A percentile compares a stretch with the other conserved stretches of the same genome.
Evolutionary conservation across 148 eudicot species (phyloP).

Genomic region (Pharnaceum exiguum): DNA sequence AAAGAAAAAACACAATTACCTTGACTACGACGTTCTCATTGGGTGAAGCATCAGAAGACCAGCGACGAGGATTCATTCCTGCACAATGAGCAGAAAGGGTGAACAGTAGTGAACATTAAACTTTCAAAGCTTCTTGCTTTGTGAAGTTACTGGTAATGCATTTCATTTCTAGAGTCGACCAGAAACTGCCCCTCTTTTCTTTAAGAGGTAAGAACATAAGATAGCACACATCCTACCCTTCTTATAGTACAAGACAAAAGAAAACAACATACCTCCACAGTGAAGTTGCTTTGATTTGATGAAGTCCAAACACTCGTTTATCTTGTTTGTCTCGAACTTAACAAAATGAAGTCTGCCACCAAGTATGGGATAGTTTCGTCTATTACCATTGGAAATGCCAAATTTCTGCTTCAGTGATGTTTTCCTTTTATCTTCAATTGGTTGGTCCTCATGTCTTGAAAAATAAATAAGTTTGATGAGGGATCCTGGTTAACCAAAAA

Average conservation of each 20-base stretch:
- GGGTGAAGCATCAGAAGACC: constrained; percentile 47
- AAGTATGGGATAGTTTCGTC: constrained; percentile 90
- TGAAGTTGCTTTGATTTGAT: constrained; percentile 96
- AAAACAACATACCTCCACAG: constrained; percentile 53
- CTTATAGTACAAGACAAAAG: not conserved
- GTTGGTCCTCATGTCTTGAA: constrained; percentile 85
- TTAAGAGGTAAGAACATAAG: too few relatives aligned
- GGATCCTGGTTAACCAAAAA: constrained; percentile 50
- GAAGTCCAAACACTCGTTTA: constrained; percentile 88
- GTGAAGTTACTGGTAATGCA: too few relatives aligned
- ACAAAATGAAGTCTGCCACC: constrained; percentile 98
- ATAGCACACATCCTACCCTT: too few relatives aligned
- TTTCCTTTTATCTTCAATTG: constrained; percentile 64
- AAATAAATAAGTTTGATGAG: constrained; percentile 92
- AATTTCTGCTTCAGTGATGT: constrained; percentile 54
- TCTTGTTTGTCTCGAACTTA: constrained; percentile 87
- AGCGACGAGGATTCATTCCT: constrained; percentile 69
- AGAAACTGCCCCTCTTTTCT: too few relatives aligned
- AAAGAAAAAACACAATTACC: constrained; percentile 31
- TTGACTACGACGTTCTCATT: constrained; percentile 82
- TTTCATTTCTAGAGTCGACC: too few relatives aligned
- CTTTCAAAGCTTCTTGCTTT: too few relatives aligned
- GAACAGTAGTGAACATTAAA: too few relatives aligned
- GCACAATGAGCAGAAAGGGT: not conserved
- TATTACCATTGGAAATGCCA: constrained; percentile 56